phyloP scores from a whole-genome alignment of 2,329 filamentous ascomycete genomes.

The Nemania sp. region DNA sequence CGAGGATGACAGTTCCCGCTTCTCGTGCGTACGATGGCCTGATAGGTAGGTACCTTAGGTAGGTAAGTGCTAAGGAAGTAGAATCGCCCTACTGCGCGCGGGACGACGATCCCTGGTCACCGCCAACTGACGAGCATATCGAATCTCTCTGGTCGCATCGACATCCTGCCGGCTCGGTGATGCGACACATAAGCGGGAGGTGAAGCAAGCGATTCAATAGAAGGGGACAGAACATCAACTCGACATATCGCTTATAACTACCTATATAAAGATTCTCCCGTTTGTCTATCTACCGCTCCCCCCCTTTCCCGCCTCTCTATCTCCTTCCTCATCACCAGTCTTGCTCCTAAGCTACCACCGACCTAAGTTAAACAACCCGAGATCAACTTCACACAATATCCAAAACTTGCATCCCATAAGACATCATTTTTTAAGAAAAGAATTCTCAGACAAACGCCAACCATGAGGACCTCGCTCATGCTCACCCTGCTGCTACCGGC shows the following conservation, averaged over 20 bases:
- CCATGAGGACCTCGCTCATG: slow-evolving; percentile 23
- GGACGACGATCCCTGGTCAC: background rate
- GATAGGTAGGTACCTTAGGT: background rate
- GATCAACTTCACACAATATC: background rate
- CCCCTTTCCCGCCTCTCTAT: background rate
- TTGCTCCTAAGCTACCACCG: background rate
- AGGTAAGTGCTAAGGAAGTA: background rate
- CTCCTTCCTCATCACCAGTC: background rate
- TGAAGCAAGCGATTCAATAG: background rate
- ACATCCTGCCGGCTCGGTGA: background rate
- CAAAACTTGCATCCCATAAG: no score
- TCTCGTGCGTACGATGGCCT: background rate
- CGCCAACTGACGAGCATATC: background rate
- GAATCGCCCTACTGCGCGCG: no score
- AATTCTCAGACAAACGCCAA: background rate
- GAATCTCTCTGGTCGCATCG: background rate
- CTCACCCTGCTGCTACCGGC: slow-evolving; percentile 24
- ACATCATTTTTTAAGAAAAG: no score
- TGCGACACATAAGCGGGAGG: background rate
- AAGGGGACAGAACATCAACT: background rate
- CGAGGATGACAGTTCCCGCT: slow-evolving; percentile 3
- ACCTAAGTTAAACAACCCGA: background rate
- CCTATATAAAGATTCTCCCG: slow-evolving; percentile 14
- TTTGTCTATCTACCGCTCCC: background rate
- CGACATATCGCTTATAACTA: no score